Evolutionary conservation across 192 early-diverging fungal species (phyloP), one percentile per base, ranked within the genome.

Genomic region (Diversispora epigaea): DNA sequence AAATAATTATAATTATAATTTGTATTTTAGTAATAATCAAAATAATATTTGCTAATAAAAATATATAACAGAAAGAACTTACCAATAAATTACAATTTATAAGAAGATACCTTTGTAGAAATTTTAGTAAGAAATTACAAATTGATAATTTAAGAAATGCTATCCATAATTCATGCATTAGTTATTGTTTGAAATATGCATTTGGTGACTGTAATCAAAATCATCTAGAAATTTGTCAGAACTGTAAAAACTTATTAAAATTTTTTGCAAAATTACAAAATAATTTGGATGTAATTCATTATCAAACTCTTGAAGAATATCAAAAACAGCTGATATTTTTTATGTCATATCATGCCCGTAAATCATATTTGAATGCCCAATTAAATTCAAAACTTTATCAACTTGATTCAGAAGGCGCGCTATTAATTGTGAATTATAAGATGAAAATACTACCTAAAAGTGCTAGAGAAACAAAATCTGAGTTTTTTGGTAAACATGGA

Each of bases 341-440:
- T 58, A 58, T 58, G 57, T 7, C 21, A 4, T 8, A 58, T 25
- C 8, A 58, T 22, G 57, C 57, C n/a, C 57, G 25, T 22, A 47
- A 58, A 58, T 5, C 25, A 22, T 58, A 58, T 25, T 8, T 58
- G 57, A 58, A 58, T 21, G 4, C n/a, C 3, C 21, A 58, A 58
- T 58, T 58, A 8, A 58, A 58, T 22, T 17, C 57, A 9, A 58
- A 58, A 22, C 8, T 58, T 22, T 22, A 25, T 25, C 4, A 58
- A 58, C 57, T 58, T 58, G 57, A 58, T 22, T 4, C n/a, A 22
- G 25, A 58, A 22, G 8, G 21, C 25, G 57, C 21, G 3, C 57
- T 58, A 22, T 22, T 58, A 22, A 58, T 58, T 58, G 21, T 58
- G n/a, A 22, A 58, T 58, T 58, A 58, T 22, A 58, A 58, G 25